Conservation (phyloP, 2,329 filamentous ascomycete species). For the Hypoxylon sp. region DNA sequence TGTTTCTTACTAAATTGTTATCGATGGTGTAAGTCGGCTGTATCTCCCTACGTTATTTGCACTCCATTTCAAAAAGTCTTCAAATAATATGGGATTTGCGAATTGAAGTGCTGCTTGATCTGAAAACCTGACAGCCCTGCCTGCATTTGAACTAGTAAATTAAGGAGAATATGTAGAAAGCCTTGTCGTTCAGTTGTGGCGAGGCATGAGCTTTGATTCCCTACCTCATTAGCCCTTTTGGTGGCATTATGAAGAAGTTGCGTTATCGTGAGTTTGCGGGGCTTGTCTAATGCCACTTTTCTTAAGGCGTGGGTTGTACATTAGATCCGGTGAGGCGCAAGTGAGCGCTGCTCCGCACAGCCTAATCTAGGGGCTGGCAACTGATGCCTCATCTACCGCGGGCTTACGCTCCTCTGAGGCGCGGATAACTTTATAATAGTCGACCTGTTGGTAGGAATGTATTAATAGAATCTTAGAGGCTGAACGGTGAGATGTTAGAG, state of each 20-base stretch:
- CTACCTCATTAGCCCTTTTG: not conserved
- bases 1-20: not conserved
- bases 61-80: not conserved
- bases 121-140: not conserved
- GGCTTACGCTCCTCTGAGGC: not conserved
- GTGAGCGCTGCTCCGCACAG: not conserved
- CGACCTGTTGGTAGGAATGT: not conserved
- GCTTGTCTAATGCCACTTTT: not conserved
- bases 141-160: not conserved
- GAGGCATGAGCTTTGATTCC: not conserved
- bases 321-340: not conserved
- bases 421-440: not conserved
- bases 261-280: not conserved
- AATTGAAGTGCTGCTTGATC: not conserved
- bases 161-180: not conserved
- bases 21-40: not conserved
- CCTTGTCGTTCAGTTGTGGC: not conserved
- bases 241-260: not conserved
- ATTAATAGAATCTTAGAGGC: slow-evolving; percentile 6
- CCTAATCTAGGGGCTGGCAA: not conserved
- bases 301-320: not conserved
- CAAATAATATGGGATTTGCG: too few relatives aligned
- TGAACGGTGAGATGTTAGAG: not conserved
- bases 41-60: not conserved
- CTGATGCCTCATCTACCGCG: not conserved